A percentile compares a stretch with the other conserved stretches of the same genome.
These are phyloP conservation scores for Eragrostis curvula DNA, from an alignment of 176 grass and related monocot species.

Conservation along the genomic window DNA sequence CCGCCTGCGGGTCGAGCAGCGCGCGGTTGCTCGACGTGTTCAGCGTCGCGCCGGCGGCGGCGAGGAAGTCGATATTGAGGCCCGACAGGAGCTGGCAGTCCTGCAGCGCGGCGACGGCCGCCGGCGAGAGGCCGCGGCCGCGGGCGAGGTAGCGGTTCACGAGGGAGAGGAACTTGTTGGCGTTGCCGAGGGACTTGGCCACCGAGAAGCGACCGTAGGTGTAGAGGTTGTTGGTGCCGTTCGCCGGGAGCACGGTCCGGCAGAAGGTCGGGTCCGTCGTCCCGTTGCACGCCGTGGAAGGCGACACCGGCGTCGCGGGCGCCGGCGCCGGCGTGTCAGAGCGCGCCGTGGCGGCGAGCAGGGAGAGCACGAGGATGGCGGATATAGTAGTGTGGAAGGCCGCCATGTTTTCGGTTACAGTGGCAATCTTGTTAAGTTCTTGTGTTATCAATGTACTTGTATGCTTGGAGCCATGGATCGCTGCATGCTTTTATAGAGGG, in stretches of 20 bases:
- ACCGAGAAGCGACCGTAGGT: slow-evolving; percentile 86
- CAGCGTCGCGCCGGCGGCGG: slow-evolving; percentile 53
- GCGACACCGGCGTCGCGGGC: slow-evolving; percentile 56
- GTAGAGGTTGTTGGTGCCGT: slow-evolving; percentile 75
- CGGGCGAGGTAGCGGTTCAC: slow-evolving; percentile 71
- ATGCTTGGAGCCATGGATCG: neutral
- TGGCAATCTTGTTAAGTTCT: neutral
- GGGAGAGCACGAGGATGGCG: slow-evolving; percentile 47
- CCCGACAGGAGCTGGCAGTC: slow-evolving; percentile 81
- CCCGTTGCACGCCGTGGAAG: slow-evolving; percentile 70
- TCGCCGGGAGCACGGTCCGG: slow-evolving; percentile 69
- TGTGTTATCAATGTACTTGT: neutral
- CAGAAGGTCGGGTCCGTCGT: slow-evolving; percentile 80
- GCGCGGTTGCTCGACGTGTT: slow-evolving; percentile 44
- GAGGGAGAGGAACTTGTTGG: slow-evolving; percentile 67
- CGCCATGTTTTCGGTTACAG: slow-evolving; percentile 26
- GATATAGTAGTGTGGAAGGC: slow-evolving; percentile 8
- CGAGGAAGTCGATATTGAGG: slow-evolving; percentile 87
- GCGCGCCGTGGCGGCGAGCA: slow-evolving; percentile 29
- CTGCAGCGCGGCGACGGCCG: slow-evolving; percentile 63
- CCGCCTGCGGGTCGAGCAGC: slow-evolving; percentile 82
- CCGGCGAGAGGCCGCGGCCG: slow-evolving; percentile 48
- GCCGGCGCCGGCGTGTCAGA: slow-evolving; percentile 26
- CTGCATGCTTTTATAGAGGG: slow-evolving; percentile 42
- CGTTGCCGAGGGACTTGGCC: slow-evolving; percentile 71